phyloP scores from a whole-genome alignment of 257 asterid genomes.

The Solanum tacnaense region DNA sequence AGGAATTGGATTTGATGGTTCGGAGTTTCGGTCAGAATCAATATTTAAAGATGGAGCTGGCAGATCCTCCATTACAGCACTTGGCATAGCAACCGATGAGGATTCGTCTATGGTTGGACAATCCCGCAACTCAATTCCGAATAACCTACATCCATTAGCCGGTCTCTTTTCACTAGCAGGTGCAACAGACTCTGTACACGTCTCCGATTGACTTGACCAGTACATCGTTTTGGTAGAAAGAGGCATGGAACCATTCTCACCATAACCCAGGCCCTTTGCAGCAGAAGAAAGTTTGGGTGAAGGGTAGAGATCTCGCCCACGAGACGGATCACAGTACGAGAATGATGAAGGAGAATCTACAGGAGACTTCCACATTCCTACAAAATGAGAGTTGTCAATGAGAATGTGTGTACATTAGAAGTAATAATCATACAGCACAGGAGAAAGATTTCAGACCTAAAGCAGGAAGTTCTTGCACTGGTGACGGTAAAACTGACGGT shows the following conservation, averaged over 20 bases:
- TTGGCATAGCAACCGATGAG: slow-evolving; percentile 25
- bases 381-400: background rate
- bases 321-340: slow-evolving; percentile 38
- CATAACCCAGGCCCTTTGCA: slow-evolving; percentile 28
- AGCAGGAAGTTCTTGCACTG: slow-evolving; percentile 55
- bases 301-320: slow-evolving; percentile 32
- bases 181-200: slow-evolving; percentile 31
- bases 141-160: slow-evolving; percentile 61
- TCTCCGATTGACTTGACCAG: slow-evolving; percentile 35
- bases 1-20: slow-evolving; percentile 56
- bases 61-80: slow-evolving; percentile 40
- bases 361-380: slow-evolving; percentile 69
- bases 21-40: slow-evolving; percentile 56
- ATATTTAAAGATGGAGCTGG: slow-evolving; percentile 32
- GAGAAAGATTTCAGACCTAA: slow-evolving; percentile 32
- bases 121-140: slow-evolving; percentile 62
- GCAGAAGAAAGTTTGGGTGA: slow-evolving; percentile 50
- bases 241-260: slow-evolving; percentile 25
- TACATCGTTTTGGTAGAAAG: slow-evolving; percentile 24
- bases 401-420: background rate
- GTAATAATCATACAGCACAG: background rate
- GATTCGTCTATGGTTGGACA: slow-evolving; percentile 45
- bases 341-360: slow-evolving; percentile 44
- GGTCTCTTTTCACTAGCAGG: slow-evolving; percentile 66
- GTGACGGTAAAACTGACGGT: slow-evolving; percentile 46